A percentile compares a stretch with the other conserved stretches of the same genome.
phyloP scores from a whole-genome alignment of 2,329 filamentous ascomycete species.

The Tolypocladium guangdongense region DNA sequence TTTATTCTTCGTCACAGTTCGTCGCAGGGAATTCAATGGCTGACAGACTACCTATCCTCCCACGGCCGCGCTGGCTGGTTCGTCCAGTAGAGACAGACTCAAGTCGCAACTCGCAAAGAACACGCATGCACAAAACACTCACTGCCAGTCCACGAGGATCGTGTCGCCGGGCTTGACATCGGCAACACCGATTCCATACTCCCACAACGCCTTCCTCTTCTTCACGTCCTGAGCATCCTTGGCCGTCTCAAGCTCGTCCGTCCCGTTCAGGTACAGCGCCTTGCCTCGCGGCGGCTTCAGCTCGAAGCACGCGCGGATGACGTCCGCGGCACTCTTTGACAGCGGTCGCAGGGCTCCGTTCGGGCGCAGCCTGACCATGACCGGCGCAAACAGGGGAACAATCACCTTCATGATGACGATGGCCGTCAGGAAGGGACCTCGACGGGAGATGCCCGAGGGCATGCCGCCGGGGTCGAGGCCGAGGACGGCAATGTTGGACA shows the following conservation, averaged over 20 bases:
- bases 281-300: conserved; percentile 14
- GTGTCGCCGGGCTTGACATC: conserved; percentile 16
- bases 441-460: conserved; percentile 18
- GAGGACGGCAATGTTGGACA: conserved; percentile 23
- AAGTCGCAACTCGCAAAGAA: neutral
- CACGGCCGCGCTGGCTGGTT: neutral
- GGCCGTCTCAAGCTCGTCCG: conserved; percentile 14
- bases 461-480: conserved; percentile 28
- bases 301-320: conserved; percentile 19
- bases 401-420: conserved; percentile 13
- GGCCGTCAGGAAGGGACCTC: conserved; percentile 12
- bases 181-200: conserved; percentile 14
- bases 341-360: conserved; percentile 19
- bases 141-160: conserved; percentile 15
- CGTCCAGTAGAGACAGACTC: neutral
- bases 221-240: conserved; percentile 17
- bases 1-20: no score
- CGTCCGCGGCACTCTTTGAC: conserved; percentile 22
- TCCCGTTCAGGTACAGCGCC: conserved; percentile 22
- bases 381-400: conserved; percentile 11
- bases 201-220: conserved; percentile 21
- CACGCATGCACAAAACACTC: neutral
- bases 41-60: neutral
- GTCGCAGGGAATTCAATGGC: no score
- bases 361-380: conserved; percentile 13